phyloP scores from a whole-genome alignment of 2,329 filamentous ascomycete genomes.

The Amesomyces nigricolor region DNA sequence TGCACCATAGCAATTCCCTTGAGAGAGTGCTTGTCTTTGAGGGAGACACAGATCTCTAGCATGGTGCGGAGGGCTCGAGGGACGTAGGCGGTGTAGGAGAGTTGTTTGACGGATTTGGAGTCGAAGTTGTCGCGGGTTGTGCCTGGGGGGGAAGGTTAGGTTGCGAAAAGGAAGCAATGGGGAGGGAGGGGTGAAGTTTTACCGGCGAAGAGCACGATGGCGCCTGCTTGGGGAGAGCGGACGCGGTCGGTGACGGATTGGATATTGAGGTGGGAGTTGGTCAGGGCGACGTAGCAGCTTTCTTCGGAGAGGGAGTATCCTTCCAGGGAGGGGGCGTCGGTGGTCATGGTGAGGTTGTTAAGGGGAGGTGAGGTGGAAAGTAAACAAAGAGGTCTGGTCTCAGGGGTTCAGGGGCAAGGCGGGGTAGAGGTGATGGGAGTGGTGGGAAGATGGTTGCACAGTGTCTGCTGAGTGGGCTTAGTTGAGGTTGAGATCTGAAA shows the following conservation, averaged over 20 bases:
- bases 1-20: conserved; percentile 75
- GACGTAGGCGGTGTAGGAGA: conserved; percentile 70
- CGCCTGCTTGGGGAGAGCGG: conserved; percentile 66
- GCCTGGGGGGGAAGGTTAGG: conserved; percentile 39
- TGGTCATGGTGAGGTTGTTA: conserved; percentile 8
- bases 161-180: conserved; percentile 17
- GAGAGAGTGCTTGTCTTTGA: conserved; percentile 58
- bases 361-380: neutral
- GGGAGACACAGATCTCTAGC: conserved; percentile 53
- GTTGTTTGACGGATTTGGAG: conserved; percentile 63
- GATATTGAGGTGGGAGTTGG: conserved; percentile 54
- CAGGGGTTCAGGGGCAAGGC: neutral
- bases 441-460: neutral
- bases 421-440: neutral
- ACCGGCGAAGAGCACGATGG: conserved; percentile 73
- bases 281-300: conserved; percentile 63
- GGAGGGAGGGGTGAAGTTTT: conserved; percentile 1
- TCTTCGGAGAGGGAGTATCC: conserved; percentile 43
- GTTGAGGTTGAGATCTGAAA: neutral
- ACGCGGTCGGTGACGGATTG: conserved; percentile 58
- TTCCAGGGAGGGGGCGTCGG: conserved; percentile 34
- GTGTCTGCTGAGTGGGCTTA: neutral
- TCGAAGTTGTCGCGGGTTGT: conserved; percentile 73
- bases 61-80: conserved; percentile 66
- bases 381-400: neutral